Evolutionary conservation across 805 yeast species (phyloP), one percentile per base, ranked within the genome.

Genomic region (Yarrowia yakushimensis): DNA sequence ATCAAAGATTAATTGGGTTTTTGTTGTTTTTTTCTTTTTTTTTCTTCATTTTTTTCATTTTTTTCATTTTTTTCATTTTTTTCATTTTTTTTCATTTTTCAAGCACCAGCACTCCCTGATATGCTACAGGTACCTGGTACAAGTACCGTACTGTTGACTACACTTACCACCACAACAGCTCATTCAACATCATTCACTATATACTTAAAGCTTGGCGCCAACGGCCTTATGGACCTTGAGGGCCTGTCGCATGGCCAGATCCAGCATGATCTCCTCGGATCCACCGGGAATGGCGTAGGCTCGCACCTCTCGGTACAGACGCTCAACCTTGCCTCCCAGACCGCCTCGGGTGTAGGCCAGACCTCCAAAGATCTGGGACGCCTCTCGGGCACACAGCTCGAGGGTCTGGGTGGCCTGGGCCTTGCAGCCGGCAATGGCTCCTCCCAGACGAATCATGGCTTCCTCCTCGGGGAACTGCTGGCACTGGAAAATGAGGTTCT

Each of bases 261-360:
- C 80, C 34, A 76, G 68, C 79, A 77, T 77, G 64, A 77, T 77
- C 66, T 77, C 79, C 65, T 76, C 79, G 25, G 79, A 75, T 9
- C 79, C 79, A 34, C 79, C 79, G 17, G 80, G 80, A 42, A 77
- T 77, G 18, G 80, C 77, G 66, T 69, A 77, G 11, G 79, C 79
- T 9, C 79, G 71, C n/a, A 76, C 79, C 62, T 77, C 79, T 30
- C 79, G 71, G 71, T 76, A 77, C 50, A 77, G 66, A 25, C 79
- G 73, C 69, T 77, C 79, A 39, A 76, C 77, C 61, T 72, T 74
- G 18, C 75, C 79, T 55, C 77, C 79, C 64, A 73, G 75, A 22
- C 79, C 79, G 15, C 80, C 79, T 10, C 76, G 73, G 45, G 78
- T 76, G 68, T 77, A 77, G 15, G 77, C 54, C 20, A 77, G 69